Conservation (phyloP, 2,329 filamentous ascomycete genomes). For the Orbilia brochopaga region DNA sequence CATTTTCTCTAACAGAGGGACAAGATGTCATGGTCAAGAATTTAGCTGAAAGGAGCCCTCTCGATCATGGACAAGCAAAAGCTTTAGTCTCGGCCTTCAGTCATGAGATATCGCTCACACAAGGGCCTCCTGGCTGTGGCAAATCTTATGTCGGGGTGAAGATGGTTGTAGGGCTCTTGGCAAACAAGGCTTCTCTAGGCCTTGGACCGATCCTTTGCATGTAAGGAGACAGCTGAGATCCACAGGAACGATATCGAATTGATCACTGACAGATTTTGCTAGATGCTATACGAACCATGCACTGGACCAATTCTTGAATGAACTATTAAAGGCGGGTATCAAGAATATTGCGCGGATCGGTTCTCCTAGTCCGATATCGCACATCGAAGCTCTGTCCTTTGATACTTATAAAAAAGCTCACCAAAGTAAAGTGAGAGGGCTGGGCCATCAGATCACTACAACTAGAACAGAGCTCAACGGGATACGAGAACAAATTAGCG, state of each 20-base stretch:
- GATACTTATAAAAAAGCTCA: slow-evolving; percentile 19
- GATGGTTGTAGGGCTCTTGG: slow-evolving; percentile 57
- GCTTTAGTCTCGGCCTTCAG: slow-evolving; percentile 65
- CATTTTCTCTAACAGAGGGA: slow-evolving; percentile 8
- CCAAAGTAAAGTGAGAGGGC: not conserved
- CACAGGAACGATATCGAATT: not conserved
- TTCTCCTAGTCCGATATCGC: slow-evolving; percentile 63
- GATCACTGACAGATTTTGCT: not conserved
- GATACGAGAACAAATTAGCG: slow-evolving; percentile 4
- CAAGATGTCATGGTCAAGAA: not conserved
- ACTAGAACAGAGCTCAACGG: not conserved
- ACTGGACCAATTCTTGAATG: slow-evolving; percentile 67
- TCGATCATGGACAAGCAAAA: slow-evolving; percentile 64
- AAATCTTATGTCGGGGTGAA: slow-evolving; percentile 68
- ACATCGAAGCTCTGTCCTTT: slow-evolving; percentile 57
- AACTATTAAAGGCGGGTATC: slow-evolving; percentile 63
- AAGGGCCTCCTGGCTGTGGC: slow-evolving; percentile 74
- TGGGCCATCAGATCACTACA: not conserved
- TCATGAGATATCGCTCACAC: slow-evolving; percentile 67
- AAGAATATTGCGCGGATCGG: slow-evolving; percentile 69
- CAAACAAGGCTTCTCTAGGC: slow-evolving; percentile 47
- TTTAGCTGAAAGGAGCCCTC: slow-evolving; percentile 57
- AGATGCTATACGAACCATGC: slow-evolving; percentile 65
- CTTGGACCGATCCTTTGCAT: slow-evolving; percentile 64
- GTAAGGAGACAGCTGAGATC: slow-evolving; percentile 40